Conservation (phyloP, 73 alveolate genomes). For the Durusdinium trenchii region DNA sequence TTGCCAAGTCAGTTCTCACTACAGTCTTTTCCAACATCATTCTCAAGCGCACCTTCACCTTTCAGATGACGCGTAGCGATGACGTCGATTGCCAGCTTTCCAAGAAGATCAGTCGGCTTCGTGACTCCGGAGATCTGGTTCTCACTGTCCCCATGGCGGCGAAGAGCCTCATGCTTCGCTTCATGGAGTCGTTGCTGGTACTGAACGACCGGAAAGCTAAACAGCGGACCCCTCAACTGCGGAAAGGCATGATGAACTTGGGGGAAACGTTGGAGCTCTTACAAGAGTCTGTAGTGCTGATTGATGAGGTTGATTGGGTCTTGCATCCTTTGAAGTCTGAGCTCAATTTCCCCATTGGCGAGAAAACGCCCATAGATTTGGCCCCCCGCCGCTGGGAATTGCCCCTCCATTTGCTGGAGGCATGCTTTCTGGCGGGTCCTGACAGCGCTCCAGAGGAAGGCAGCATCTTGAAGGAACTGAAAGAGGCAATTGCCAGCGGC, state of each 20-base stretch:
- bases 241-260: background rate
- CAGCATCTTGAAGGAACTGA: background rate
- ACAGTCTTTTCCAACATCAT: background rate
- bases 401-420: background rate
- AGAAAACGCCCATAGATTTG: background rate
- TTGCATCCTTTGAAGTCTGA: constrained; percentile 25
- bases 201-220: background rate
- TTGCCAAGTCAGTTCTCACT: background rate
- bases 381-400: background rate
- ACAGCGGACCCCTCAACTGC: background rate
- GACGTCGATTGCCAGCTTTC: constrained; percentile 1
- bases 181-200: background rate
- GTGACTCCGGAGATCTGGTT: background rate
- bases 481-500: background rate
- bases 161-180: background rate
- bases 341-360: constrained; percentile 10
- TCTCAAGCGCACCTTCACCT: background rate
- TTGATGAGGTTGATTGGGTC: constrained; percentile 49
- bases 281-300: background rate
- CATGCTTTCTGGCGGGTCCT: background rate
- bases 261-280: background rate
- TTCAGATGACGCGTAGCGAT: background rate
- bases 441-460: background rate
- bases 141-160: background rate
- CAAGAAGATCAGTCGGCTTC: background rate